Percentiles rank a stretch among this genome's conserved stretches.
These are phyloP conservation scores for Scheffersomyces lignicola DNA, from an alignment of 1,139 yeast genomes.

Conservation along the genomic window DNA sequence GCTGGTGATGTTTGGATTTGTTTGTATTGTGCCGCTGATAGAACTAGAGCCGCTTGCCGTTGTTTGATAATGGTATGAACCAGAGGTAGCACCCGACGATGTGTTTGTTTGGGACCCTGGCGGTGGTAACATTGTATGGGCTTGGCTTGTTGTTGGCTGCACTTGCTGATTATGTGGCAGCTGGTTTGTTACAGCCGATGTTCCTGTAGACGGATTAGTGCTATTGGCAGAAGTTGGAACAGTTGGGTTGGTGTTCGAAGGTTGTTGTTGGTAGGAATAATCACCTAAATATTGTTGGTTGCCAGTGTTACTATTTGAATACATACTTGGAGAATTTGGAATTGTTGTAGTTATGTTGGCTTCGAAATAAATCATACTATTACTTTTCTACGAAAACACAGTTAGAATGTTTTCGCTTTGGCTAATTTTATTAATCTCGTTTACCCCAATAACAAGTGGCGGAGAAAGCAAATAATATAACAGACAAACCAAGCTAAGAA, in stretches of 20 bases:
- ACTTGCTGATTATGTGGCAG: conserved; percentile 4
- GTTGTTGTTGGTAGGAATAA: conserved; percentile 4
- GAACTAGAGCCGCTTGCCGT: conserved; percentile 6
- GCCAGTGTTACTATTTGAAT: conserved; percentile 4
- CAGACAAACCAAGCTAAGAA: too few relatives aligned
- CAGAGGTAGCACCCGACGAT: conserved; percentile 1
- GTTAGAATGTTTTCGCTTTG: too few relatives aligned
- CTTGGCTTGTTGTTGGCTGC: conserved; percentile 1
- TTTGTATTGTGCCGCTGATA: conserved; percentile 6
- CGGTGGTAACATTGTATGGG: conserved; percentile 4
- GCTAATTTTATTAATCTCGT: too few relatives aligned
- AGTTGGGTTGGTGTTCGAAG: conserved; percentile 3
- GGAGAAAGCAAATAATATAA: too few relatives aligned
- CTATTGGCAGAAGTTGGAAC: conserved; percentile 6
- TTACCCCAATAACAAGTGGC: too few relatives aligned
- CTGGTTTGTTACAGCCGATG: conserved; percentile 2
- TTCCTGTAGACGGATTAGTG: conserved; percentile 9
- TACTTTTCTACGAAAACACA: too few relatives aligned
- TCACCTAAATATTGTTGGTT: conserved; percentile 6
- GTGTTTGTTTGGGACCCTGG: conserved; percentile 3
- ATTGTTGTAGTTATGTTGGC: conserved; percentile 20
- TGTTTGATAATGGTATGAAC: conserved; percentile 5
- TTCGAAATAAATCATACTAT: conserved; percentile 18
- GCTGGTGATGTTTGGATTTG: conserved; percentile 13
- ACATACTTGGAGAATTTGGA: conserved; percentile 14